These are phyloP conservation scores for Pterothamnion heteromorphum DNA, from an alignment of 31 red algal genomes.

Conservation along the genomic window DNA sequence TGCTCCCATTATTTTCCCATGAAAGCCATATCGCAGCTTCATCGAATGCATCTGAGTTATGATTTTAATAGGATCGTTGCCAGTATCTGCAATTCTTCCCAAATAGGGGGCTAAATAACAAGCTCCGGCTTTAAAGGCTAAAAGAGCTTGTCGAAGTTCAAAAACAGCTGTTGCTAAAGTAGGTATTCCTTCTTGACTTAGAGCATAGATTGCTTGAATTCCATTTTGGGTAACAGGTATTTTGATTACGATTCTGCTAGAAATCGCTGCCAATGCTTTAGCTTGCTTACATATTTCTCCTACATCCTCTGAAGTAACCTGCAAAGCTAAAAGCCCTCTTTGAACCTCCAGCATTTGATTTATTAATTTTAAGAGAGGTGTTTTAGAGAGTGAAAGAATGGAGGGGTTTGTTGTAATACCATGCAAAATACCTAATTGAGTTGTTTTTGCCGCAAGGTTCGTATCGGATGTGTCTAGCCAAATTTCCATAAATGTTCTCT, in stretches of 20 bases:
- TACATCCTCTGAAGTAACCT: background rate
- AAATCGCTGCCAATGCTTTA: background rate
- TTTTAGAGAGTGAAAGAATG: background rate
- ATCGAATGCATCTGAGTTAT: background rate
- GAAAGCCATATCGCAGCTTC: background rate
- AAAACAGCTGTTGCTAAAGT: background rate
- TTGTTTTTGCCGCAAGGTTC: background rate
- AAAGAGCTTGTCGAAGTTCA: background rate
- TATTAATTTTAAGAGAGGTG: background rate
- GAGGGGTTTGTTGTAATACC: conserved; percentile 2
- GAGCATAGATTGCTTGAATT: background rate
- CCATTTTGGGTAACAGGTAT: background rate
- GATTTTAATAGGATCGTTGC: background rate
- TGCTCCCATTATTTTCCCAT: background rate
- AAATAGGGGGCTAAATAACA: background rate
- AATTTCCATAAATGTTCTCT: no score
- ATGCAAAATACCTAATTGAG: conserved; percentile 7
- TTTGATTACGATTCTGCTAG: background rate
- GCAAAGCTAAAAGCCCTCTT: background rate
- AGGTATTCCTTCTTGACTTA: background rate
- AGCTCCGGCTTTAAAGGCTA: background rate
- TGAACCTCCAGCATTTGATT: background rate
- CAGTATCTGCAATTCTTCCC: background rate
- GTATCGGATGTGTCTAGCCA: background rate
- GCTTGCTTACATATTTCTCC: background rate